Evolutionary conservation across 805 yeast genomes (phyloP).

Genomic region (Hermanozyma aechmeae): DNA sequence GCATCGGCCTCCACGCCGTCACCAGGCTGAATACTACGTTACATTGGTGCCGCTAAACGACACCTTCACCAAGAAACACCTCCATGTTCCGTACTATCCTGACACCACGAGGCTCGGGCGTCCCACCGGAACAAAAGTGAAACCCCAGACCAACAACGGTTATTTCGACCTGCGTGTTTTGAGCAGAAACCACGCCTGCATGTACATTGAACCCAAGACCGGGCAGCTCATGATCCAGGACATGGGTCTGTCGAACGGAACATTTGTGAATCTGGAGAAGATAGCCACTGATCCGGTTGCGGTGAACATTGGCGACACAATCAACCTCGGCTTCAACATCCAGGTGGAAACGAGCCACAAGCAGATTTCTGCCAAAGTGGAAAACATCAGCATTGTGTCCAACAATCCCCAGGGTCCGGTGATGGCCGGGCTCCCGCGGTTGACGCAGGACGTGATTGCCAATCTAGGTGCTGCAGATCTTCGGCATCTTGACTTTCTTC

Average conservation of each 20-base stretch:
- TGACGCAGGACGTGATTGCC: slow-evolving; percentile 7
- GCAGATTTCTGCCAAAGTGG: slow-evolving; percentile 78
- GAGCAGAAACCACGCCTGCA: slow-evolving; percentile 88
- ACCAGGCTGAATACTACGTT: slow-evolving; percentile 42
- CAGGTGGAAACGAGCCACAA: slow-evolving; percentile 62
- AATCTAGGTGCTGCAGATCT: slow-evolving; percentile 18
- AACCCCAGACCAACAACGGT: slow-evolving; percentile 69
- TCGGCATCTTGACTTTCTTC: slow-evolving; percentile 27
- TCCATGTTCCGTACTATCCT: slow-evolving; percentile 75
- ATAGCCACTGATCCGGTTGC: slow-evolving; percentile 55
- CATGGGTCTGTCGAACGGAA: slow-evolving; percentile 88
- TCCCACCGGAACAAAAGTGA: slow-evolving; percentile 61
- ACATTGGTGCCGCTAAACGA: slow-evolving; percentile 70
- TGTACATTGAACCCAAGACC: slow-evolving; percentile 56
- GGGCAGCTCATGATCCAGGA: slow-evolving; percentile 75
- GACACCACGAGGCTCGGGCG: slow-evolving; percentile 83
- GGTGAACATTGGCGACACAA: slow-evolving; percentile 68
- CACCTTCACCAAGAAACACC: slow-evolving; percentile 70
- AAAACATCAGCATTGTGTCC: slow-evolving; percentile 54
- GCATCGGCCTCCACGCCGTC: too few species aligned
- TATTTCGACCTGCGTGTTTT: slow-evolving; percentile 90
- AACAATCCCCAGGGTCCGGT: slow-evolving; percentile 12
- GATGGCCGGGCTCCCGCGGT: slow-evolving; percentile 5
- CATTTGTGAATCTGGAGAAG: slow-evolving; percentile 74
- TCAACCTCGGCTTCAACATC: slow-evolving; percentile 92